Evolutionary conservation across 1,139 yeast genomes (phyloP).

Genomic region (Saccharomyces hybrid): DNA sequence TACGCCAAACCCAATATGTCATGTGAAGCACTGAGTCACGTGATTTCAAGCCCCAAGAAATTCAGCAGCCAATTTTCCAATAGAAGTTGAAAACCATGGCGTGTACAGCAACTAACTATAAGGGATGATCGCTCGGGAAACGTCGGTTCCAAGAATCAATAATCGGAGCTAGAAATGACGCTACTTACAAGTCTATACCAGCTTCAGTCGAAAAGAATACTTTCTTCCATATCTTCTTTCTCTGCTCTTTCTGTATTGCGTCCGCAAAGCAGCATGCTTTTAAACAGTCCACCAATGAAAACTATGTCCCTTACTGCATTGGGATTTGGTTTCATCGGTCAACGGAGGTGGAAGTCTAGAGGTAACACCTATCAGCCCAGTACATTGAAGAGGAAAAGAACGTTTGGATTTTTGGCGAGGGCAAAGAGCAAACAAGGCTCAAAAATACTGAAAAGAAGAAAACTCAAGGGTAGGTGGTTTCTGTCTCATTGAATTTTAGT

Average conservation of each 20-base stretch:
- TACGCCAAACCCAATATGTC: not conserved
- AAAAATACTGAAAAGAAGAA: constrained; percentile 70
- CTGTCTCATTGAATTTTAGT: constrained; percentile 52
- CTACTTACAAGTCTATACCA: not conserved
- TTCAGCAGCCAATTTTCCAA: not conserved
- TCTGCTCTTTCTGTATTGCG: not conserved
- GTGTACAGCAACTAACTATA: not conserved
- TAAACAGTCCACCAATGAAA: constrained; percentile 10
- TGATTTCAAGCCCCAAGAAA: not conserved
- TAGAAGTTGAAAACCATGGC: not conserved
- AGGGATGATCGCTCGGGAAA: not conserved
- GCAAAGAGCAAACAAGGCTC: constrained; percentile 72
- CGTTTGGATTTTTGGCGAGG: constrained; percentile 83
- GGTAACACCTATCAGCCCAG: constrained; percentile 96
- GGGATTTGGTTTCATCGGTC: constrained; percentile 12
- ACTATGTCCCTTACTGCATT: not conserved
- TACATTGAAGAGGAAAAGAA: constrained; percentile 81
- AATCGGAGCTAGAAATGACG: not conserved
- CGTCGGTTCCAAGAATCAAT: not conserved
- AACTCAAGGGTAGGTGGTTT: constrained; percentile 90
- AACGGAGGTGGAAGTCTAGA: constrained; percentile 72
- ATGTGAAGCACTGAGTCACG: not conserved
- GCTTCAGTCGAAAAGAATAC: not conserved
- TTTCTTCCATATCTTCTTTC: not conserved
- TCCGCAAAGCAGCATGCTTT: constrained; percentile 10